These are phyloP conservation scores for Colletotrichum camelliae DNA, from an alignment of 2,329 filamentous ascomycete genomes.

Conservation along the genomic window DNA sequence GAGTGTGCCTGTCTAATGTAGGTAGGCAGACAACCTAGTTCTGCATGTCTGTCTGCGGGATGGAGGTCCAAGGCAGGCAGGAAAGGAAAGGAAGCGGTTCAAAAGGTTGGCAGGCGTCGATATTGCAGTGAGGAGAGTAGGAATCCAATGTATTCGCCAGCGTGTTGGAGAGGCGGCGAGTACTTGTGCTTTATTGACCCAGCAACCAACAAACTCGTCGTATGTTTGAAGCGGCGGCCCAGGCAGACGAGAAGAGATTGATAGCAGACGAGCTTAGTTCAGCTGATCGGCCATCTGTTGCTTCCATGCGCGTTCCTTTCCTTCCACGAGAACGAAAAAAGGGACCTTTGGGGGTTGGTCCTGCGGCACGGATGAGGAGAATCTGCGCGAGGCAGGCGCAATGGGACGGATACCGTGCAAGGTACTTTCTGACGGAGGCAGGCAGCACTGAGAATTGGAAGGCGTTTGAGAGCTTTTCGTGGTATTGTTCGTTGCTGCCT, in stretches of 20 bases:
- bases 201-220: neutral
- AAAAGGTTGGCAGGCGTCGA: neutral
- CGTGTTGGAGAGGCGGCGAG: neutral
- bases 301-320: neutral
- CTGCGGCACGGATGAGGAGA: conserved; percentile 3
- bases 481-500: neutral
- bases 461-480: neutral
- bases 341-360: neutral
- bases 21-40: neutral
- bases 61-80: neutral
- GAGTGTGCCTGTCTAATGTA: neutral
- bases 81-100: neutral
- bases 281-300: neutral
- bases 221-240: neutral
- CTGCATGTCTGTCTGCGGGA: neutral
- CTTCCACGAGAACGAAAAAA: neutral
- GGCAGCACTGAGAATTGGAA: neutral
- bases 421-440: neutral
- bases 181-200: neutral
- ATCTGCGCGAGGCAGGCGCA: neutral
- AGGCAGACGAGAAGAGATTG: neutral
- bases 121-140: neutral
- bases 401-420: neutral
- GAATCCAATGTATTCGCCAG: neutral
- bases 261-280: neutral